Conservation (phyloP, 164 flowering plant genomes). For the Brasenia schreberi region DNA sequence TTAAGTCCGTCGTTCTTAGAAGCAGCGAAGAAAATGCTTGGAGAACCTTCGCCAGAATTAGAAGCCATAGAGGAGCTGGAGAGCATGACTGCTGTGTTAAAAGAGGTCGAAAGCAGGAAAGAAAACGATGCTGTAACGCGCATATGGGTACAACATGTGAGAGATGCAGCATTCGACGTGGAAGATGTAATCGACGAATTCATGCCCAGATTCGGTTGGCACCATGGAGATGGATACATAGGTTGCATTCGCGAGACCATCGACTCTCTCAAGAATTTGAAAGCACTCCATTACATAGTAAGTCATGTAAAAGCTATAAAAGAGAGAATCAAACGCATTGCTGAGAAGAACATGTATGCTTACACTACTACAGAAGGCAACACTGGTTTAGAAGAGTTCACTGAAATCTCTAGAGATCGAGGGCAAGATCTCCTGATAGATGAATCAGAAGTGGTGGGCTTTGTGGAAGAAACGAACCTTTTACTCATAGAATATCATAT, state of each 20-base stretch:
- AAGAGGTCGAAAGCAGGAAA: conserved; percentile 5
- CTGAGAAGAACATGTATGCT: not conserved
- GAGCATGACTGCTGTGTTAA: conserved; percentile 7
- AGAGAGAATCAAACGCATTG: conserved; percentile 14
- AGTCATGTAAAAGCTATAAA: conserved; percentile 28
- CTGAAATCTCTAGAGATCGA: not conserved
- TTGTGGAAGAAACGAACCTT: conserved; percentile 31
- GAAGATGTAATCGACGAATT: conserved; percentile 8
- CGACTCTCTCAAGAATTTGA: conserved; percentile 14
- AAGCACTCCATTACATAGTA: conserved; percentile 12
- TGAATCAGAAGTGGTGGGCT: conserved; percentile 33
- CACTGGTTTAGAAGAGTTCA: not conserved
- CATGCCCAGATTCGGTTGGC: not conserved
- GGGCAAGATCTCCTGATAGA: conserved; percentile 7
- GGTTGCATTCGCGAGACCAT: conserved; percentile 1
- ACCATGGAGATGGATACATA: not conserved
- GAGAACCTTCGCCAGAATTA: too few species aligned
- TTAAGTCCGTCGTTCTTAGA: too few species aligned
- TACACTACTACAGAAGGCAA: conserved; percentile 4
- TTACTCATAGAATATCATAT: conserved; percentile 24
- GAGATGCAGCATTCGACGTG: conserved; percentile 6
- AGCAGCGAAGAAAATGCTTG: too few species aligned
- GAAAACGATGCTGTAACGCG: conserved; percentile 1
- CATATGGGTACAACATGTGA: not conserved
- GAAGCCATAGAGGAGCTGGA: too few species aligned